Conservation (phyloP, 2,329 filamentous ascomycete species). For the Phoma sp. region DNA sequence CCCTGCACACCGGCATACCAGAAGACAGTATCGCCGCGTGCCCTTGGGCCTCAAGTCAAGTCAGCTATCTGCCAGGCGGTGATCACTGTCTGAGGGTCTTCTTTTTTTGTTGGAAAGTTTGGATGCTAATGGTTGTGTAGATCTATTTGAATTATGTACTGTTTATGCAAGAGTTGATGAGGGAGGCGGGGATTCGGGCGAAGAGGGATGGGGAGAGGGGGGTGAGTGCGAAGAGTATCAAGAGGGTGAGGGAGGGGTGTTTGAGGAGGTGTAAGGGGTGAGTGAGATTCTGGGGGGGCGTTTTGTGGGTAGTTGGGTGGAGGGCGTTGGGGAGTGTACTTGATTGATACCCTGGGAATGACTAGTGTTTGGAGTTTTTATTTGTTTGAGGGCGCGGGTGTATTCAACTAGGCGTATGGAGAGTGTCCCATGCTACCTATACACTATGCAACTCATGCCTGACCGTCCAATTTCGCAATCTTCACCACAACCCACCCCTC, state of each 20-base stretch:
- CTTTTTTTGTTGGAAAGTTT: too few relatives aligned
- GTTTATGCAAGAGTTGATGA: slow-evolving; percentile 79
- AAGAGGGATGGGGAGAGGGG: slow-evolving; percentile 79
- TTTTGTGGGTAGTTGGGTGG: neutral
- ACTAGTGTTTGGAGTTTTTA: neutral
- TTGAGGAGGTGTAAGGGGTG: slow-evolving; percentile 47
- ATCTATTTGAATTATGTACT: slow-evolving; percentile 85
- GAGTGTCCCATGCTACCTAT: neutral
- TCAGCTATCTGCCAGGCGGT: too few relatives aligned
- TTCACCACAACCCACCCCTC: slow-evolving; percentile 56
- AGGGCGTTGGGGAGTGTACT: neutral
- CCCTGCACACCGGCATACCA: too few relatives aligned
- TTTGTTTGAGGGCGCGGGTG: neutral
- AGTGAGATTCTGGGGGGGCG: neutral
- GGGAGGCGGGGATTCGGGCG: slow-evolving; percentile 77
- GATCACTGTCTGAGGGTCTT: too few relatives aligned
- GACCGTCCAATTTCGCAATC: slow-evolving; percentile 30
- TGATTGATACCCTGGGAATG: slow-evolving; percentile 1
- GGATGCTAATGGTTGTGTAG: slow-evolving; percentile 58
- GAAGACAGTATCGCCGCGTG: too few relatives aligned
- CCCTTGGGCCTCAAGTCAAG: too few relatives aligned
- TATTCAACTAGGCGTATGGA: neutral
- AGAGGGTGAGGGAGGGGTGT: slow-evolving; percentile 72
- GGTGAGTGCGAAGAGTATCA: slow-evolving; percentile 76
- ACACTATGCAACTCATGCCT: too few relatives aligned